Conservation (phyloP, 2,329 filamentous ascomycete species). For the Arthroderma sp. region DNA sequence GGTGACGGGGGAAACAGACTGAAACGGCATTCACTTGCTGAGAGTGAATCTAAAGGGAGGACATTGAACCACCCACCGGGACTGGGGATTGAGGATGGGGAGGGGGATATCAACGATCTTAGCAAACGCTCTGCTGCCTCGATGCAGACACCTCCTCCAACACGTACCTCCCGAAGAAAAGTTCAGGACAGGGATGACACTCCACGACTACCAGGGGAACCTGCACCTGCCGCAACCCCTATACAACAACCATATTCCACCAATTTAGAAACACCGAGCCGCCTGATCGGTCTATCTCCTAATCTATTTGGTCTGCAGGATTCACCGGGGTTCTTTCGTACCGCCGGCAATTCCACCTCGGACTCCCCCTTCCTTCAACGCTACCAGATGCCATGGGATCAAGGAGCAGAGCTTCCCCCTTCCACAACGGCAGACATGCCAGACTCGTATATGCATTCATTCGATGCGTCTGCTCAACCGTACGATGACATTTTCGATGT, state of each 20-base stretch:
- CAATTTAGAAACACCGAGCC: conserved; percentile 34
- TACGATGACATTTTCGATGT: conserved; percentile 12
- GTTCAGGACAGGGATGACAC: conserved; percentile 18
- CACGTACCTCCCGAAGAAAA: conserved; percentile 41
- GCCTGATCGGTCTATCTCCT: conserved; percentile 32
- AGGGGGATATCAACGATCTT: conserved; percentile 22
- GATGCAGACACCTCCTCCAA: conserved; percentile 51
- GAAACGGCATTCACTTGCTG: too few species aligned
- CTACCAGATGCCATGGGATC: conserved; percentile 38
- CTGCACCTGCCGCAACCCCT: conserved; percentile 3
- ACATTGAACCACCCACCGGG: too few species aligned
- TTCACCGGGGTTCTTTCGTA: conserved; percentile 44
- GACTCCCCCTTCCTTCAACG: conserved; percentile 47
- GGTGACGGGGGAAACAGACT: too few species aligned
- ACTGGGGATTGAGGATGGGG: conserved; percentile 16
- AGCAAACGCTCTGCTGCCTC: conserved; percentile 30
- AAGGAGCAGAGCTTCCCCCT: conserved; percentile 20
- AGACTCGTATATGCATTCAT: conserved; percentile 13
- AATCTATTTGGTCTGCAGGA: conserved; percentile 43
- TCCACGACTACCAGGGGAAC: conserved; percentile 13
- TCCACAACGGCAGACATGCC: conserved; percentile 11
- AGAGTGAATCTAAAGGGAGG: too few species aligned
- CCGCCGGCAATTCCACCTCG: conserved; percentile 38
- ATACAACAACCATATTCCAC: conserved; percentile 6
- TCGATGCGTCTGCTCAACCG: conserved; percentile 11